Evolutionary conservation across 257 asterid species (phyloP), one percentile per base, ranked within the genome.

Genomic region (Nemophila menziesii): DNA sequence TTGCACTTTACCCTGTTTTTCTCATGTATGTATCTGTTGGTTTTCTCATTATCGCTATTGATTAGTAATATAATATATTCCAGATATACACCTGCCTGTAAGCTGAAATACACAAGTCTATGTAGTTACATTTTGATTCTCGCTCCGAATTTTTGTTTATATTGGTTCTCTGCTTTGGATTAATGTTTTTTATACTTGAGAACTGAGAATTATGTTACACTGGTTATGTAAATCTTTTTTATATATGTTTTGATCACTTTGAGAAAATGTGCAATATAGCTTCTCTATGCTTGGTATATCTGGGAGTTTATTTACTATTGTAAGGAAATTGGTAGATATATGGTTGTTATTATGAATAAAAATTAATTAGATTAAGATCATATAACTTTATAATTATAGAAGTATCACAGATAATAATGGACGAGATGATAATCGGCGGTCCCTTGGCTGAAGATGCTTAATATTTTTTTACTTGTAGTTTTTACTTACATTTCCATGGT

Each of bases 21-120:
- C 96, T 85, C 42, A 81, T 90, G 96, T 90, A 90, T 27, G 80
- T 90, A 16, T 81, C 99, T 20, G 92, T 90, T 10, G 94, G 96
- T 33, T 85, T 90, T 66, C 93, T 90, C 59, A 85, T 90, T 57
- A 72, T 85, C 22, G 99, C 96, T 45, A 85, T 90, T 48, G 71
- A 79, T 63, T 90, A 68, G 36, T 29, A 13, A 9, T 4, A 24
- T 4, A 9, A 9, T 24, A 24, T 7, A 29, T 29, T 10, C 7
- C 12, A 29, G 36, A 29, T 10, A 29, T 2, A 29, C 9, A 24
- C 9, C 4, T 29, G 12, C 36, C 36, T 29, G 36, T 29, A 29
- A 29, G 36, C 4, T 29, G 36, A 29, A n/a, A 7, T 29, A 13
- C 36, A 29, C 36, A 29, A 29, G 36, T 5, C 36, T 7, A 29